Base-by-base conservation (phyloP, 164 flowering plant genomes). In the Malania oleifera region DNA sequence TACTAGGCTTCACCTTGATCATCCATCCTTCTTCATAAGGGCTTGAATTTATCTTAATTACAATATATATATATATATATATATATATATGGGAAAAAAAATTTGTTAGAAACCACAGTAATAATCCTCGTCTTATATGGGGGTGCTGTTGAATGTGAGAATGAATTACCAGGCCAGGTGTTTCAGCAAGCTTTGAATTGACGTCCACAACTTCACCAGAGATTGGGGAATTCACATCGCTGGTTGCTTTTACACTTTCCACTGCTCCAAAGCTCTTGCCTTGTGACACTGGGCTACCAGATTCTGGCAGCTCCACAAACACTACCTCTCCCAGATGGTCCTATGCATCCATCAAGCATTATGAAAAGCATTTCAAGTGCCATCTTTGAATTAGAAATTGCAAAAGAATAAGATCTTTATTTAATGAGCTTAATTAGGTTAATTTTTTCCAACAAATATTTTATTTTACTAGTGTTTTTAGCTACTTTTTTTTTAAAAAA, bases 191-290 rank as follows among this genome's bases (percentile, higher is more conserved):
- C 82, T 79, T 77, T 3, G 84, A 9, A 66, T 95, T 95, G 60
- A 95, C 79, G 75, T 86, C 96, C 37, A 88, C 78, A 56, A 95
- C 60, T 64, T 91, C 87, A 12, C 99, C 99, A 5, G 97, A 88
- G 69, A 95, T 69, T 2, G 99, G 99, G n/a, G 95, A 88, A 63
- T 85, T 88, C 13, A 95, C 62, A 69, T 91, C 97, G 77, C 99
- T 91, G 13, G 95, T 95, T 57, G 99, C 99, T 72, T 95, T 95
- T 6, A 95, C 99, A 84, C 99, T 95, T 65, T 95, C 99, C 29
- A 95, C 99, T 2, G 93, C 89, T 61, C 97, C 99, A 73, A 90
- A 86, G 67, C 84, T 34, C 1, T 53, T 24, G 0, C 85, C 96
- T 64, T 82, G 66, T 10, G 75, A 15, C 1, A 89, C 93, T 14